Percentiles rank a stretch among this genome's conserved stretches.
Conservation (phyloP, 208 protist species). For the Wallacemonas sp. region DNA sequence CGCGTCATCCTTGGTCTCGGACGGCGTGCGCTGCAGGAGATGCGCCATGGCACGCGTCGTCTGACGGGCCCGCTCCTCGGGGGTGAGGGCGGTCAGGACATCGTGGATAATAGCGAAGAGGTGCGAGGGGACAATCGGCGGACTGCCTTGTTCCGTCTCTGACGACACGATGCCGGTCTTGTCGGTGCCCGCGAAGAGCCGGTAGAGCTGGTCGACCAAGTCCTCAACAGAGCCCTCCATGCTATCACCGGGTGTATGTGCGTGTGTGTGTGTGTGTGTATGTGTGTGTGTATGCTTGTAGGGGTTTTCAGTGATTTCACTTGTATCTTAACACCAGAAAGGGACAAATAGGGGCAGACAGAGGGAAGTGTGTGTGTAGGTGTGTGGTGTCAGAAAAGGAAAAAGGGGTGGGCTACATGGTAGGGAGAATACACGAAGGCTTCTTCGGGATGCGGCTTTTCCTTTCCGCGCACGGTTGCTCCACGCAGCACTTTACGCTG, state of each 20-base stretch:
- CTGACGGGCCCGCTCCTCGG: constrained; percentile 3
- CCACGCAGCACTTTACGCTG: no score
- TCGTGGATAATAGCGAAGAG: constrained; percentile 19
- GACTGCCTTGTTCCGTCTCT: not conserved
- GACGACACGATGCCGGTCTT: constrained; percentile 9
- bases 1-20: not conserved
- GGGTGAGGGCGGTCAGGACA: not conserved
- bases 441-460: no score
- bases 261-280: not conserved
- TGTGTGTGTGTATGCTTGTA: no score
- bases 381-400: no score
- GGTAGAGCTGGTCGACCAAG: constrained; percentile 12
- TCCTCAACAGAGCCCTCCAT: constrained; percentile 19
- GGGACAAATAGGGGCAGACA: no score
- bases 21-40: not conserved
- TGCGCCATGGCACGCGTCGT: not conserved
- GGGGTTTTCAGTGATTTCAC: no score
- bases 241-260: no score
- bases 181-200: constrained; percentile 3
- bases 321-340: no score
- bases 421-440: no score
- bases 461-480: no score
- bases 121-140: not conserved
- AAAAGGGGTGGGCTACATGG: no score
- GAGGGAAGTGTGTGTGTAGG: no score